phyloP scores from a whole-genome alignment of 1,139 yeast species.

The Kurtzmaniella quercitrusa region DNA sequence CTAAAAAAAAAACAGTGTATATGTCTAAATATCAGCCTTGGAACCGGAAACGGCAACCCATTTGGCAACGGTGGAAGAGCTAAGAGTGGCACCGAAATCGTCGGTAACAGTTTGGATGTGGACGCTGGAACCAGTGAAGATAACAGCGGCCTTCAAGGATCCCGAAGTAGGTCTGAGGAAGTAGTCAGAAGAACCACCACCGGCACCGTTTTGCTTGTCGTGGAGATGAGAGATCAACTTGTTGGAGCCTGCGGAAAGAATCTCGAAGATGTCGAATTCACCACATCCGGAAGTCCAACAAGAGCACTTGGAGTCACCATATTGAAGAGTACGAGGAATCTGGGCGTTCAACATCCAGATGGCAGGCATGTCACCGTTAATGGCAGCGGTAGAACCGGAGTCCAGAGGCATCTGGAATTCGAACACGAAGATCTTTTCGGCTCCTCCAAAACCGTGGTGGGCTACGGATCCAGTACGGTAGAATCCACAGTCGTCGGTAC shows the following conservation, averaged over 20 bases:
- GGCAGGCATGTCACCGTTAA: constrained; percentile 66
- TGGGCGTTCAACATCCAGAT: constrained; percentile 74
- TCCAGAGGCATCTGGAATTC: constrained; percentile 64
- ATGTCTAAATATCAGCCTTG: constrained; percentile 23
- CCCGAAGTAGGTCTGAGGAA: constrained; percentile 76
- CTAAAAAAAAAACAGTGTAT: neutral
- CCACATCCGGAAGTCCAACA: constrained; percentile 81
- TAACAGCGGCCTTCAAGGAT: constrained; percentile 85
- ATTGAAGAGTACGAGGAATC: constrained; percentile 77
- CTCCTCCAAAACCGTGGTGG: constrained; percentile 66
- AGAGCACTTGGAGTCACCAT: constrained; percentile 59
- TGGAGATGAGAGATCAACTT: constrained; percentile 81
- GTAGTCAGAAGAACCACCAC: constrained; percentile 88
- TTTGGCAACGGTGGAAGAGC: constrained; percentile 45
- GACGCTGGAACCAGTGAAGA: constrained; percentile 57
- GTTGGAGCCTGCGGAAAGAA: constrained; percentile 65
- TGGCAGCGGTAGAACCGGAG: constrained; percentile 26
- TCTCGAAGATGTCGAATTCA: constrained; percentile 78
- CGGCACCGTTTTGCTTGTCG: constrained; percentile 80
- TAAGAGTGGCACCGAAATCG: constrained; percentile 51
- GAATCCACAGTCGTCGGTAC: constrained; percentile 55
- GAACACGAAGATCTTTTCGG: constrained; percentile 63
- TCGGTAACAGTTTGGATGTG: constrained; percentile 59
- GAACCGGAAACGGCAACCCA: constrained; percentile 58
- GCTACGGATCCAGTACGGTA: constrained; percentile 73